phyloP scores from a whole-genome alignment of 345 rosid genomes.

The Citrus reticulata region DNA sequence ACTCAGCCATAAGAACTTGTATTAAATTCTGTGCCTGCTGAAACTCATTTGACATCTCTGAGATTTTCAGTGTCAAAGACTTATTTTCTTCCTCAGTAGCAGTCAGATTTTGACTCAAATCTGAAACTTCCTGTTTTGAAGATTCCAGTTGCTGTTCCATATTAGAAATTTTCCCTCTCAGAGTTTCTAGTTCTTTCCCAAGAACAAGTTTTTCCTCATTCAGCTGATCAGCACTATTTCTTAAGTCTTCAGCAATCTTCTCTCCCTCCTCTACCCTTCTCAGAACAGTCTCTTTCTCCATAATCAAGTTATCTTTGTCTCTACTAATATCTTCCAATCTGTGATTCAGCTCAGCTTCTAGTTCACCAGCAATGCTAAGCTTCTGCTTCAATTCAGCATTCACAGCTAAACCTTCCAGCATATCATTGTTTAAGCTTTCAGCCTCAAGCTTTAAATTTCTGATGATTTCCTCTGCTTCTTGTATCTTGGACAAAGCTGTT shows the following conservation, averaged over 20 bases:
- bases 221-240: constrained; percentile 34
- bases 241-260: constrained; percentile 39
- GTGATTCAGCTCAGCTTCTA: constrained; percentile 43
- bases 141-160: constrained; percentile 61
- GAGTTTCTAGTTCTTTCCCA: constrained; percentile 38
- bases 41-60: constrained; percentile 49
- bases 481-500: constrained; percentile 30
- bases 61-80: constrained; percentile 45
- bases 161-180: constrained; percentile 35
- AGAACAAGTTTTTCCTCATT: constrained; percentile 38
- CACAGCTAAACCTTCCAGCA: constrained; percentile 33
- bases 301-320: constrained; percentile 36
- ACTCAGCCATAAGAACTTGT: constrained; percentile 40
- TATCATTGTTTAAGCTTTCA: constrained; percentile 27
- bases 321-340: constrained; percentile 37
- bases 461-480: constrained; percentile 41
- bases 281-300: constrained; percentile 39
- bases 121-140: constrained; percentile 43
- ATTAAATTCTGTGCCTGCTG: constrained; percentile 39
- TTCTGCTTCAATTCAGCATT: constrained; percentile 44
- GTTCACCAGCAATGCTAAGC: constrained; percentile 37
- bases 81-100: constrained; percentile 49
- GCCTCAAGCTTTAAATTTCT: constrained; percentile 51
- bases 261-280: constrained; percentile 45
- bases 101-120: constrained; percentile 33